Evolutionary conservation across 345 rosid species (phyloP).

Genomic region (Salix dunnii): DNA sequence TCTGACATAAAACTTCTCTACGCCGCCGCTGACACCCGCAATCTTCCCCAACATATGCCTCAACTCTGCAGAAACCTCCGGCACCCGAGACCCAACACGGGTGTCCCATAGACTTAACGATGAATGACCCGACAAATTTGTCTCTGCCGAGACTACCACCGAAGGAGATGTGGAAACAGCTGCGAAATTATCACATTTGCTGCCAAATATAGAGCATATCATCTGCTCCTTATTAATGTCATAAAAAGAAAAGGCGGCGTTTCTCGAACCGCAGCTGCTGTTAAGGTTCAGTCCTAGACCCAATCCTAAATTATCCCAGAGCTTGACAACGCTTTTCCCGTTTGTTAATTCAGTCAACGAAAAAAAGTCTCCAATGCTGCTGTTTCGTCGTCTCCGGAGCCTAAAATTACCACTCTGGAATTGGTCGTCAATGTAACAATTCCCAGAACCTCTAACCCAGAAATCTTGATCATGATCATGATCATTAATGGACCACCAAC

Average conservation of each 20-base stretch:
- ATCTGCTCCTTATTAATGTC: conserved; percentile 10
- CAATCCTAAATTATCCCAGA: conserved; percentile 50
- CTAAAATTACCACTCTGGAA: conserved; percentile 19
- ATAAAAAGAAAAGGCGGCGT: not conserved
- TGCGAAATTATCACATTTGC: conserved; percentile 12
- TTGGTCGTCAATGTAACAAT: conserved; percentile 14
- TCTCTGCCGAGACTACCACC: conserved; percentile 39
- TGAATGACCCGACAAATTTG: conserved; percentile 22
- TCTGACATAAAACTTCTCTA: conserved; percentile 43
- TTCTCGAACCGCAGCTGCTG: not conserved
- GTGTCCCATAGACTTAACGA: conserved; percentile 59
- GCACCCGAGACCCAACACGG: conserved; percentile 40
- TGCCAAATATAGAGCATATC: conserved; percentile 18
- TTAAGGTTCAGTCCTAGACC: conserved; percentile 34
- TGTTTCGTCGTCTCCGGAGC: conserved; percentile 36
- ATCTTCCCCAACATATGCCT: conserved; percentile 38
- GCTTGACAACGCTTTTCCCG: conserved; percentile 56
- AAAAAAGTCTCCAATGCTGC: conserved; percentile 45
- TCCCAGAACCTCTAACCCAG: conserved; percentile 42
- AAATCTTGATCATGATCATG: conserved; percentile 18
- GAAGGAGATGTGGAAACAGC: conserved; percentile 32
- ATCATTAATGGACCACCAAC: conserved; percentile 29
- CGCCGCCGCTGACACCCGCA: conserved; percentile 17
- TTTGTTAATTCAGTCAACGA: conserved; percentile 36
- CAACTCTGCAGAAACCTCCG: conserved; percentile 69